Base-by-base conservation (phyloP, 805 yeast species). In the Babjeviella inositovora region DNA sequence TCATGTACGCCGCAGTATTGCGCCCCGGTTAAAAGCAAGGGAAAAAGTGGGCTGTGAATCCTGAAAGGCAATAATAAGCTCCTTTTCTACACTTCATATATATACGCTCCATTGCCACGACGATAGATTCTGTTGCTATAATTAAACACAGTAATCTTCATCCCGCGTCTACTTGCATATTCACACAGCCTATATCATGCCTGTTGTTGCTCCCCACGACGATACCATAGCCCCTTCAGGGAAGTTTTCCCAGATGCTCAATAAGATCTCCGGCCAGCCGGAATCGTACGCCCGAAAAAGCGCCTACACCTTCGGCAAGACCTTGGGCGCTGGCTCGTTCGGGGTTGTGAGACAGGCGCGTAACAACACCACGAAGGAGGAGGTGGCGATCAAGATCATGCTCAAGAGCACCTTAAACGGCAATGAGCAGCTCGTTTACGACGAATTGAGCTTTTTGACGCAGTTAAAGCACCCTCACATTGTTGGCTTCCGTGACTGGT, bases 291-390 rank as follows among this genome's bases (percentile, higher is more conserved):
- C 58, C 19, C 65, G 79, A 38, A 81, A 82, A 47, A 45, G 59
- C 22, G 57, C 65, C 29, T 85, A 81, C 39, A 65, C 71, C 6
- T 80, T 84, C 43, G 87, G 85, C 8, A 68, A 66, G 29, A 81
- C 94, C 0, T 50, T 85, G 8, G 97, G 97, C 7, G 96, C 96
- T 0, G 97, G 98, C 5, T 69, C 93, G 1, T 90, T 82, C 47
- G 97, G 98, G 18, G 74, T 87, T 2, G 97, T 87, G 4, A 62
- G 93, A 35, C 63, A 66, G 32, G 97, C 95, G 2, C 53, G 66
- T 18, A 41, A 47, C 24, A 50, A 47, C 32, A 37, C 29, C 16
- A 51, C 57, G 7, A 49, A 51, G 13, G 82, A 81, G 35, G 70
- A 76, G 28, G 93, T 84, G 9, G 97, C 97, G 0, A 66, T 87